Evolutionary conservation across 331 rosid genomes (phyloP).

Genomic region (Stylosanthes scabra): DNA sequence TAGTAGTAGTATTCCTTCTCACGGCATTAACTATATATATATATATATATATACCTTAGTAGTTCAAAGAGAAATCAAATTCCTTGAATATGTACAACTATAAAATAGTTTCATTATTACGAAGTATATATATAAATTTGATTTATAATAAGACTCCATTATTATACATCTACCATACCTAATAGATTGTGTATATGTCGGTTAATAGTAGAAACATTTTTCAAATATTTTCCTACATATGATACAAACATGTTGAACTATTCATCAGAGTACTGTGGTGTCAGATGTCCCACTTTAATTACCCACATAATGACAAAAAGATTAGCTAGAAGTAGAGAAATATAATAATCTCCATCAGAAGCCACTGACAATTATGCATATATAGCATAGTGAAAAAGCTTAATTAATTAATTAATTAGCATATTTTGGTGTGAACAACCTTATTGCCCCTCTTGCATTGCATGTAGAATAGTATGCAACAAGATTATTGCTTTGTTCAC

Average conservation of each 20-base stretch:
- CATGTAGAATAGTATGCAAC: too few relatives aligned
- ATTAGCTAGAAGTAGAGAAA: background rate
- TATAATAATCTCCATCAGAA: background rate
- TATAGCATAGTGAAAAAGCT: background rate
- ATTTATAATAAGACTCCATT: too few relatives aligned
- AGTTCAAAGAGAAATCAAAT: too few relatives aligned
- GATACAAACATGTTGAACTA: background rate
- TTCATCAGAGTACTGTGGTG: constrained; percentile 4
- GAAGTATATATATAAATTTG: too few relatives aligned
- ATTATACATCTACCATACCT: too few relatives aligned
- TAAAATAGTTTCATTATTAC: too few relatives aligned
- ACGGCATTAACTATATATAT: background rate
- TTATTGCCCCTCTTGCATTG: background rate
- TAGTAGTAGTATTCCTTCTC: background rate
- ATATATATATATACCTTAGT: too few relatives aligned
- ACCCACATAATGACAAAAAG: constrained; percentile 27
- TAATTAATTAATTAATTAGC: background rate
- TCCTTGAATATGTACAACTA: too few relatives aligned
- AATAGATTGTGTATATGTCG: too few relatives aligned
- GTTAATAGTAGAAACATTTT: too few relatives aligned
- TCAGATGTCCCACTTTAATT: constrained; percentile 4
- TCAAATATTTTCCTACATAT: too few relatives aligned
- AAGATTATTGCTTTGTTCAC: background rate
- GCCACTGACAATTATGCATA: constrained; percentile 24
- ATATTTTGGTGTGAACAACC: constrained; percentile 3